Conservation (phyloP, 257 asterid species). For the Solanum appendiculatum region DNA sequence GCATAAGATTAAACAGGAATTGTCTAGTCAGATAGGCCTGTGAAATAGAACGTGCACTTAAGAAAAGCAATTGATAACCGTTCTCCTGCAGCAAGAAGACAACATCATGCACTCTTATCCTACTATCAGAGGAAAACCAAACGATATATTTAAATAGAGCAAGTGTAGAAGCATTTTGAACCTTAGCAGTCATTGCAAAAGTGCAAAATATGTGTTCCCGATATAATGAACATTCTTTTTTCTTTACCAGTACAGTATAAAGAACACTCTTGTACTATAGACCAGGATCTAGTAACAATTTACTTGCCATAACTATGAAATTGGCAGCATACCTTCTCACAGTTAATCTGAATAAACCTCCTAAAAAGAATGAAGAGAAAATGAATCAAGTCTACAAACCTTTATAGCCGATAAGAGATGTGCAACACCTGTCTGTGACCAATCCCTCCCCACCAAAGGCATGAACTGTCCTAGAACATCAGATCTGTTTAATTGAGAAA, state of each 20-base stretch:
- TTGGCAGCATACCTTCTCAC: neutral
- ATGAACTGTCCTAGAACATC: slow-evolving; percentile 81
- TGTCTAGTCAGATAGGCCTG: slow-evolving; percentile 67
- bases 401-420: slow-evolving; percentile 74
- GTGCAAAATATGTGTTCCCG: neutral
- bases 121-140: neutral
- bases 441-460: slow-evolving; percentile 85
- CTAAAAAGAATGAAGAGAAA: neutral
- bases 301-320: neutral
- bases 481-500: slow-evolving; percentile 32
- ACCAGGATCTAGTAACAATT: neutral
- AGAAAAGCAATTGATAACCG: slow-evolving; percentile 69
- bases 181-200: neutral
- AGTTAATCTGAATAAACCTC: neutral
- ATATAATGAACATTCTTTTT: neutral
- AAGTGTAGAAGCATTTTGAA: neutral
- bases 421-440: slow-evolving; percentile 81
- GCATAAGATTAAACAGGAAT: slow-evolving; percentile 56
- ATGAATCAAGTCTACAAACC: slow-evolving; percentile 21
- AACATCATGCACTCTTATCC: neutral
- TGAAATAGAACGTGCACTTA: slow-evolving; percentile 74
- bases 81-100: slow-evolving; percentile 52
- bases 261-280: neutral
- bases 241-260: neutral
- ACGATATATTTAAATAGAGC: neutral